These are phyloP conservation scores for Cryphonectria carpinicola DNA, from an alignment of 2,329 filamentous ascomycete species.

Conservation along the genomic window DNA sequence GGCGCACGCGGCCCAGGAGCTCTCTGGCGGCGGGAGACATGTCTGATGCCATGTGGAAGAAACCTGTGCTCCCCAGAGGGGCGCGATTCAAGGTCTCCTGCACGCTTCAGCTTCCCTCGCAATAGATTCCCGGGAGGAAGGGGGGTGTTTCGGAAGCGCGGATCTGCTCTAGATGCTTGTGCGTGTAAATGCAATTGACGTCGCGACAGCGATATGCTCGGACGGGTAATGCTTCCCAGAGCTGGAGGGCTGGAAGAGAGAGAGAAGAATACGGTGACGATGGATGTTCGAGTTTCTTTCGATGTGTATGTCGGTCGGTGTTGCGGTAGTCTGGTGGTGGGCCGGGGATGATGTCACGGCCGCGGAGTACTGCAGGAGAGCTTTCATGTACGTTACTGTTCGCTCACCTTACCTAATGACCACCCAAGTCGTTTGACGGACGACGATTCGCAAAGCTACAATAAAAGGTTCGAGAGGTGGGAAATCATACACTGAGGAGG, in stretches of 20 bases:
- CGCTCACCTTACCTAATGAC: conserved; percentile 9
- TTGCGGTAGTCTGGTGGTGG: not conserved
- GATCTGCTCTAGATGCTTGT: not conserved
- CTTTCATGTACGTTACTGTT: not conserved
- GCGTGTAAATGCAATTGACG: not conserved
- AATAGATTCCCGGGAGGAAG: not conserved
- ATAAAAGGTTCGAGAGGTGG: not conserved
- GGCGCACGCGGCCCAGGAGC: conserved; percentile 79
- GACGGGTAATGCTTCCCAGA: not conserved
- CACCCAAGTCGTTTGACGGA: not conserved
- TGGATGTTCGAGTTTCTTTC: not conserved
- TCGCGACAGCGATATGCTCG: not conserved
- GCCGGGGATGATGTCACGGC: conserved; percentile 27
- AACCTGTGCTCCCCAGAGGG: too few species aligned
- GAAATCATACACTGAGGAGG: not conserved
- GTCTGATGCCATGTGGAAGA: conserved; percentile 36
- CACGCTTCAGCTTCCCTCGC: too few species aligned
- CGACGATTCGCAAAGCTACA: too few species aligned
- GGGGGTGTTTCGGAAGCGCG: not conserved
- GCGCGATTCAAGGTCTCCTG: not conserved
- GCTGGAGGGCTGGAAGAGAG: not conserved
- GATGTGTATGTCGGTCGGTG: not conserved
- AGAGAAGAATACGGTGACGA: not conserved
- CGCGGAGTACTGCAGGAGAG: not conserved
- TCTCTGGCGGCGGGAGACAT: conserved; percentile 75